Conservation (phyloP, 148 eudicot genomes). For the Spergularia bocconei region DNA sequence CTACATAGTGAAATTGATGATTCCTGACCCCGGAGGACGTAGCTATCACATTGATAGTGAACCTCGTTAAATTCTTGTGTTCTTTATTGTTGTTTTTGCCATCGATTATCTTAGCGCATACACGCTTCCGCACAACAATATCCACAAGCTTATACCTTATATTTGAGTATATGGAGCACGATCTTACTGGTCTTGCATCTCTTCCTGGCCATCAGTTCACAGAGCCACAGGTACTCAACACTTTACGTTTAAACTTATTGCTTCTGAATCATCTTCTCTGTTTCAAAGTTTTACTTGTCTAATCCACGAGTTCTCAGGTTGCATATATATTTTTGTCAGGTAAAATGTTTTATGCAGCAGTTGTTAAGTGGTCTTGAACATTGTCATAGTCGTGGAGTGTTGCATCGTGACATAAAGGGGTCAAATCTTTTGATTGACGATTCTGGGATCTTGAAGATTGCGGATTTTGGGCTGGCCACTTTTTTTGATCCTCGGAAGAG, state of each 20-base stretch:
- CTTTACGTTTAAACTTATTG: background rate
- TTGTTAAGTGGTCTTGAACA: slow-evolving; percentile 81
- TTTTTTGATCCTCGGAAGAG: slow-evolving; percentile 45
- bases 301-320: slow-evolving; percentile 8
- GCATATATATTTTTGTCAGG: slow-evolving; percentile 36
- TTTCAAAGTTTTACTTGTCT: background rate
- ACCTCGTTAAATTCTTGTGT: no score
- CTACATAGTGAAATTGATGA: no score
- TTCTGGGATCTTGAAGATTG: slow-evolving; percentile 75
- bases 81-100: no score
- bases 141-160: slow-evolving; percentile 76
- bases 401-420: slow-evolving; percentile 92
- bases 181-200: slow-evolving; percentile 81
- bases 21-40: no score
- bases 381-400: slow-evolving; percentile 72
- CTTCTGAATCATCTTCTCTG: background rate
- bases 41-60: no score
- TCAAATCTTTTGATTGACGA: slow-evolving; percentile 81
- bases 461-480: slow-evolving; percentile 87
- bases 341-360: slow-evolving; percentile 90
- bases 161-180: slow-evolving; percentile 93
- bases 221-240: slow-evolving; percentile 66
- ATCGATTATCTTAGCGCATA: no score
- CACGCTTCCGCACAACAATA: no score
- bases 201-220: slow-evolving; percentile 74